Base-by-base conservation (phyloP, 768 basidiomycete species). In the Xerocomus potaroensis region DNA sequence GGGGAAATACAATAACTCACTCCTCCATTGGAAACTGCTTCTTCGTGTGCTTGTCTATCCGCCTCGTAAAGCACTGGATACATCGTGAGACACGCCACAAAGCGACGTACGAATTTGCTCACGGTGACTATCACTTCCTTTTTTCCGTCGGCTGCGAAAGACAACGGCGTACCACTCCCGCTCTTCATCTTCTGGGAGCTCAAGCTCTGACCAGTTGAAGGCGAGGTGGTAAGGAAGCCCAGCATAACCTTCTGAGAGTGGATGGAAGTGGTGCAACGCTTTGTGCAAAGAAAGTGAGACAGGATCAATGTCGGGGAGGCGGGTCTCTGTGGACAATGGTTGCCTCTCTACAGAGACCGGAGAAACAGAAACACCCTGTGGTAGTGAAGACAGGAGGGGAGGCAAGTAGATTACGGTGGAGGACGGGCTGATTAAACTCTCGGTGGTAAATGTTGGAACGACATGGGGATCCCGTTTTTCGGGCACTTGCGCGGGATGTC, bases 131-230 rank as follows among this genome's bases (percentile, higher is more conserved):
- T 91, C 82, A 54, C 84, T 86, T 19, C 80, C 87, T 8, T 71
- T 67, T 58, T 80, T 83, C 22, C 94, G 76, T 54, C 77, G 79
- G 52, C 86, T 89, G 11, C 91, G 76, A 67, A 98, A 98, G 14
- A 81, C 90, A 10, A 98, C 95, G 50, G 83, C 83, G 62, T 95
- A 97, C 91, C 88, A 96, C 47, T 91, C 88, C 31, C 89, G 71
- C 54, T 88, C 87, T 37, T 87, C 81, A 3, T 84, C 77, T 42
- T 70, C 69, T 2, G 85, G 84, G 12, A 95, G 72, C 4, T 64
- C 60, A 2, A 95, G 71, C 36, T 86, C 77, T 15, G 65, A 58
- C 93, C 93, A 98, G 64, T 96, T 96, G 73, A 98, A 98, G 2
- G 90, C 87, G 22, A 81, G 72, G 3, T 69, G 69, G 56, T 95